Evolutionary conservation across 2,329 filamentous ascomycete genomes (phyloP).

Genomic region (Exophiala sp.): DNA sequence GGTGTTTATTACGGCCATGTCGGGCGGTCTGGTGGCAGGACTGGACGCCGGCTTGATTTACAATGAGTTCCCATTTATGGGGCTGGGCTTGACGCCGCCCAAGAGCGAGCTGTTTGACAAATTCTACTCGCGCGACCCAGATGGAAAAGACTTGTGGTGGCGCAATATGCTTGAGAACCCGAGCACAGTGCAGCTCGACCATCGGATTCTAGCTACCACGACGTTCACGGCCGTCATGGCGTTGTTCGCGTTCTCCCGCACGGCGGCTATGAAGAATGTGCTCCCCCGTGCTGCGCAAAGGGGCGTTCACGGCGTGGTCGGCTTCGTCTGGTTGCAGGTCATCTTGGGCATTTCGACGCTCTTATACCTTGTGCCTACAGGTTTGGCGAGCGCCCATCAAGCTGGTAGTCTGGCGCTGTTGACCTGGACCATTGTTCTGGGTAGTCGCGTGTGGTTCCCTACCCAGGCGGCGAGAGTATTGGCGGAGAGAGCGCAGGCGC

Average conservation of each 20-base stretch:
- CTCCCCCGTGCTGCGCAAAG: conserved; percentile 58
- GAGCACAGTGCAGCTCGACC: conserved; percentile 89
- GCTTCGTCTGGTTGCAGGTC: conserved; percentile 78
- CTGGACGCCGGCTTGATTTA: conserved; percentile 97
- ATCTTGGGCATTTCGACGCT: conserved; percentile 84
- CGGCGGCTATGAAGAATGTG: conserved; percentile 60
- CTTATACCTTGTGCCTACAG: conserved; percentile 87
- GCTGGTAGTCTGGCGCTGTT: conserved; percentile 82
- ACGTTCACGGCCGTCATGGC: conserved; percentile 79
- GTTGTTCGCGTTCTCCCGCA: conserved; percentile 76
- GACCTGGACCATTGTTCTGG: conserved; percentile 75
- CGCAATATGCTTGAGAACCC: conserved; percentile 98
- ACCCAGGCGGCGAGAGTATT: conserved; percentile 16
- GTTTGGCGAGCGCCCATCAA: conserved; percentile 86
- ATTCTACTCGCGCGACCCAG: conserved; percentile 80
- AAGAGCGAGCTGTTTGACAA: conserved; percentile 76
- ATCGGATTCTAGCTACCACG: conserved; percentile 84
- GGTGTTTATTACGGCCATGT: conserved; percentile 87
- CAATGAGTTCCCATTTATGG: conserved; percentile 98
- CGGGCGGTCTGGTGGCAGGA: conserved; percentile 87
- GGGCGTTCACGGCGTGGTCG: conserved; percentile 74
- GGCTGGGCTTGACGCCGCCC: conserved; percentile 74
- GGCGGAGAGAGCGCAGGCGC: conserved; percentile 7
- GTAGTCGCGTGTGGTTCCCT: conserved; percentile 72
- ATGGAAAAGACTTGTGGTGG: conserved; percentile 75